phyloP scores from a whole-genome alignment of 805 yeast species.

The Zygoascus bituminiphila region DNA sequence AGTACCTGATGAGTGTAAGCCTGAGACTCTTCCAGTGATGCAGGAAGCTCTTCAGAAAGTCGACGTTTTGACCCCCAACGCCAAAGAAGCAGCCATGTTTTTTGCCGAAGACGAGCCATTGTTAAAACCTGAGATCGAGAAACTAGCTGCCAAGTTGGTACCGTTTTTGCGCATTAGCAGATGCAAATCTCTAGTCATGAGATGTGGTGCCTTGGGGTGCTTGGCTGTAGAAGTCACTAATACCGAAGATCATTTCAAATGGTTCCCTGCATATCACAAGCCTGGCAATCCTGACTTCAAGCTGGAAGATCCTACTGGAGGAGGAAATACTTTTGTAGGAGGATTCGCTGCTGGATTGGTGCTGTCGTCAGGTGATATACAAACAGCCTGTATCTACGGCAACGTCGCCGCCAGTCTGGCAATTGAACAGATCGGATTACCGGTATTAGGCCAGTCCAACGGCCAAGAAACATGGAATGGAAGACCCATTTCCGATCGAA shows the following conservation, averaged over 20 bases:
- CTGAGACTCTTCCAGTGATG: slow-evolving; percentile 39
- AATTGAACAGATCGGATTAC: slow-evolving; percentile 77
- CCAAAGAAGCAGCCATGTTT: slow-evolving; percentile 69
- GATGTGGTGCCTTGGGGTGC: slow-evolving; percentile 76
- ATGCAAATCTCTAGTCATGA: slow-evolving; percentile 40
- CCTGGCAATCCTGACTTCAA: slow-evolving; percentile 16
- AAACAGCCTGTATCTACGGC: slow-evolving; percentile 53
- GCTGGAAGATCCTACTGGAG: slow-evolving; percentile 89
- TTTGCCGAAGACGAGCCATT: slow-evolving; percentile 42
- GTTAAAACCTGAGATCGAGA: slow-evolving; percentile 34
- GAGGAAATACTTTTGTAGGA: slow-evolving; percentile 86
- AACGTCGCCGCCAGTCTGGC: slow-evolving; percentile 71
- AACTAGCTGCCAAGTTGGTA: slow-evolving; percentile 36
- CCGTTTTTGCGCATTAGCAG: slow-evolving; percentile 28
- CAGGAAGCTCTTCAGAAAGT: slow-evolving; percentile 36
- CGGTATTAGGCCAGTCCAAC: slow-evolving; percentile 28
- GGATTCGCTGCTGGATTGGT: slow-evolving; percentile 60
- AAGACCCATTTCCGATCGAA: slow-evolving; percentile 35
- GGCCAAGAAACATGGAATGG: slow-evolving; percentile 55
- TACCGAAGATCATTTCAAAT: slow-evolving; percentile 21
- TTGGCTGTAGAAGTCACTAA: slow-evolving; percentile 32
- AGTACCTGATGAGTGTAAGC: slow-evolving; percentile 62
- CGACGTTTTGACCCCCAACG: slow-evolving; percentile 71
- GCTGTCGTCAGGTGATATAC: slow-evolving; percentile 33
- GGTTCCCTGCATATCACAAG: slow-evolving; percentile 71